Evolutionary conservation across 257 asterid species (phyloP), one percentile per base, ranked within the genome.

Genomic region (Scutellaria galericulata): DNA sequence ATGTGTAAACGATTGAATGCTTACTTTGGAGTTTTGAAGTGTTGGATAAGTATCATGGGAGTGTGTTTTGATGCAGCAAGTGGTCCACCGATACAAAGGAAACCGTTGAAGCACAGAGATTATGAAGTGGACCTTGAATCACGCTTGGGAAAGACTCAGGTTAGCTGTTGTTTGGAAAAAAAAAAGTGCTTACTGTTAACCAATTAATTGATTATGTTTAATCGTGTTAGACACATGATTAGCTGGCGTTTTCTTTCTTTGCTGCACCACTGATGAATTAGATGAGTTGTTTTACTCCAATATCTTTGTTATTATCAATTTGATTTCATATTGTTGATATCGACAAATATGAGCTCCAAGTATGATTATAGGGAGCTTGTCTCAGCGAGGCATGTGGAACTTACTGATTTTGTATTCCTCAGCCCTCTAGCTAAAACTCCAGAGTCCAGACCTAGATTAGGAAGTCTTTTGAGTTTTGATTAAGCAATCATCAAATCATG

Each of bases 61-160:
- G 50, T 57, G 18, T 70, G 6, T 57, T 66, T 57, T 73, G 76
- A 67, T 75, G 89, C 96, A 91, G 99, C 97, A 35, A 88, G 85
- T 80, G 97, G 99, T 48, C 96, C 97, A 4, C 86, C 88, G 0
- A 89, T 94, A 71, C 99, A 94, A 78, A 87, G 99, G 83, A 91
- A 91, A 74, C 98, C 99, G 9, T 87, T 94, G 86, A 94, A 94
- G 85, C 99, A 89, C 70, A 90, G 98, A 78, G 99, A 94, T 88
- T 94, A 84, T 77, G 93, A 94, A 82, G 99, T 94, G 70, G 97
- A 94, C 85, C 99, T 94, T 8, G 98, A 94, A 80, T 94, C 99
- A 50, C 97, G 99, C 11, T 66, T 94, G 83, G 99, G 99, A 63
- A 94, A 94, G 85, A 94, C 98, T 7, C 99, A 94, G 99, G 99